phyloP scores from a whole-genome alignment of 495 filamentous ascomycete species.

The Amniculicola lignicola region DNA sequence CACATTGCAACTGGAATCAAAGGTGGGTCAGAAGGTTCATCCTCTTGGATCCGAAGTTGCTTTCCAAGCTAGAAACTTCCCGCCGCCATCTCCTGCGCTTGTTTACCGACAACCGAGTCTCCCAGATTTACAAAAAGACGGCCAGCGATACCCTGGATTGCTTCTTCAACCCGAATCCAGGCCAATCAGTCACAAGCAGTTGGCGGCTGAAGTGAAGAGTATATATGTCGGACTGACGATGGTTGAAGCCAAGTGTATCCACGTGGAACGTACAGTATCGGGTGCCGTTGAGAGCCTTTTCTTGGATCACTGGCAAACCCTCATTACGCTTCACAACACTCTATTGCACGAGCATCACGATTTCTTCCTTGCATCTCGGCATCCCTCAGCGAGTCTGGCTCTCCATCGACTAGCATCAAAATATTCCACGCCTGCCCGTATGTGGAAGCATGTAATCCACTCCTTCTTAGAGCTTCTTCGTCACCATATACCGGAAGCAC shows the following conservation, averaged over 20 bases:
- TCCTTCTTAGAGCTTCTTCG: constrained; percentile 71
- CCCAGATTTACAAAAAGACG: constrained; percentile 24
- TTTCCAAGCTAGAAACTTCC: constrained; percentile 3
- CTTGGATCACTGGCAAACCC: constrained; percentile 66
- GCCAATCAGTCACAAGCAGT: constrained; percentile 34
- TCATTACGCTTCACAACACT: constrained; percentile 69
- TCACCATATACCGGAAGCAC: constrained; percentile 62
- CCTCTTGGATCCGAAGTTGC: too few species aligned
- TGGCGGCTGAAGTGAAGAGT: constrained; percentile 48
- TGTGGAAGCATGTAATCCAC: constrained; percentile 85
- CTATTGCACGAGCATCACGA: constrained; percentile 47
- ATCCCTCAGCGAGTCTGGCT: constrained; percentile 61
- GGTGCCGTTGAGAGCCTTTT: constrained; percentile 47
- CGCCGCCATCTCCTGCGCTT: too few species aligned
- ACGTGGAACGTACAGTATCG: constrained; percentile 56
- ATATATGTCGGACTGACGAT: constrained; percentile 76
- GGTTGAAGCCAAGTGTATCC: constrained; percentile 77
- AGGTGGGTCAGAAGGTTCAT: too few species aligned
- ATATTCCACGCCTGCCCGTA: constrained; percentile 75
- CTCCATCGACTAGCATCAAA: constrained; percentile 60
- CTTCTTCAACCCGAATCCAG: constrained; percentile 33
- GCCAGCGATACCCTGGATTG: constrained; percentile 26
- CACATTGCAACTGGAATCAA: too few species aligned
- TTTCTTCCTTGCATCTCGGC: constrained; percentile 65
- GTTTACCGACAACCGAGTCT: constrained; percentile 19